Evolutionary conservation across 148 eudicot genomes (phyloP), one percentile per base, ranked within the genome.

Genomic region (Amaranthus hypochondriacus): DNA sequence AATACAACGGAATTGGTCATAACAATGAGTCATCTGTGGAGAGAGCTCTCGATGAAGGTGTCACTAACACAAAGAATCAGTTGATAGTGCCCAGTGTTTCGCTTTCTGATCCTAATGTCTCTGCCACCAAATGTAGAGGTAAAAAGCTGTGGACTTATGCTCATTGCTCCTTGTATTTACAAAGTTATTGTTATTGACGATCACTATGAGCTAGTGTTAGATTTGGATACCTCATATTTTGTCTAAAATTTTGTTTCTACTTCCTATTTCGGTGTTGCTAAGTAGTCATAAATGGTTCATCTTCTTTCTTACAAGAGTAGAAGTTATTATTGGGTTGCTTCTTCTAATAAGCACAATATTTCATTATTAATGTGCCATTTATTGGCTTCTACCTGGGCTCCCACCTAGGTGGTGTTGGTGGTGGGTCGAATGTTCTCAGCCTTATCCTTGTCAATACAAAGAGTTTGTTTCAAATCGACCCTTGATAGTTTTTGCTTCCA

Each of bases 81-180:
- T 74, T 21, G 18, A 74, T 47, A 62, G 9, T 63, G 57, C 74
- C 28, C 12, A 78, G 66, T 62, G 53, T 48, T 14, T 51, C 74
- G 50, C 60, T 54, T 6, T 76, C 80, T 50, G 78, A 73, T 56
- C 73, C n/a, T 55, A 72, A 73, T 53, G 69, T 48, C 53, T 75
- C 49, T 57, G 44, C 18, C 60, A 61, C 79, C 77, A 80, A 69
- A 48, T 47, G 49, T 66, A 75, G 68, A 85, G 90, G 89, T 90
- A 86, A 48, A 55, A 59, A 46, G 58, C 10, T 62, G 14, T 42
- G 14, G 58, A 48, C 66, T 59, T 14, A 8, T 7, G 51, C 11
- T 59, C 48, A 12, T 75, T 73, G 39, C 59, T 68, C 4, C 47
- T 49, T 66, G 3, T 2, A 15, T 66, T 48, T 5, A 56, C n/a